A percentile compares a stretch with the other conserved stretches of the same genome.
These are phyloP conservation scores for Acacia confusa DNA, from an alignment of 306 rosid genomes.

Conservation along the genomic window DNA sequence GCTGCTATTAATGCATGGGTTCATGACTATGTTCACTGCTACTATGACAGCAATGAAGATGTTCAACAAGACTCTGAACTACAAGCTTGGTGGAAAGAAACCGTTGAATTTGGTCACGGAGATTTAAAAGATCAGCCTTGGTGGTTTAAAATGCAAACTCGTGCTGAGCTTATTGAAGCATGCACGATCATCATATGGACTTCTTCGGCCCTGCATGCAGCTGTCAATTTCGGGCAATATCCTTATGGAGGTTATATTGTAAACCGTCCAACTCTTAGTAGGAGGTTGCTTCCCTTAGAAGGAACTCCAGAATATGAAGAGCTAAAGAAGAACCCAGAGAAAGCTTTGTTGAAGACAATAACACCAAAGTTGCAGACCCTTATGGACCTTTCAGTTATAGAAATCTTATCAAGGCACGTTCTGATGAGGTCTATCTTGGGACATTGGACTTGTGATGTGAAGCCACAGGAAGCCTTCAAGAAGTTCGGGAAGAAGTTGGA, in stretches of 20 bases:
- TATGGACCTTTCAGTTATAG: conserved; percentile 49
- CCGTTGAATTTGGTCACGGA: conserved; percentile 54
- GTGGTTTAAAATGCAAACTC: conserved; percentile 63
- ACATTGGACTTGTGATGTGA: conserved; percentile 40
- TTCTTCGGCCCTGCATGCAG: conserved; percentile 67
- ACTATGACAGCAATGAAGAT: conserved; percentile 42
- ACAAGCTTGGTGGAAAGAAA: conserved; percentile 75
- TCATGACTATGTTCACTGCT: conserved; percentile 45
- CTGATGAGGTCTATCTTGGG: conserved; percentile 66
- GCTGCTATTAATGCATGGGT: conserved; percentile 63
- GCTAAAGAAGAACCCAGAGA: conserved; percentile 40
- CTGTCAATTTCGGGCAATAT: conserved; percentile 64
- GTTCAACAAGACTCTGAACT: conserved; percentile 51
- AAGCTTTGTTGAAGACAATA: conserved; percentile 48
- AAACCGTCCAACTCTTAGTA: conserved; percentile 54
- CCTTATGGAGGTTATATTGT: conserved; percentile 60
- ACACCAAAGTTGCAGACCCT: conserved; percentile 45
- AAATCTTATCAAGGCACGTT: conserved; percentile 55
- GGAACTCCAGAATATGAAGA: conserved; percentile 47
- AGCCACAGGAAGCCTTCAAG: conserved; percentile 38
- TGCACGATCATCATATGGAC: conserved; percentile 59
- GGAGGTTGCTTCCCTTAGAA: conserved; percentile 41
- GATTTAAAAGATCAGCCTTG: conserved; percentile 55
- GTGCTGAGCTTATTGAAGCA: conserved; percentile 40
- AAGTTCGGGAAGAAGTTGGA: conserved; percentile 36